Conservation (phyloP, 2,329 filamentous ascomycete genomes). For the Chaetomiaceae sp. region DNA sequence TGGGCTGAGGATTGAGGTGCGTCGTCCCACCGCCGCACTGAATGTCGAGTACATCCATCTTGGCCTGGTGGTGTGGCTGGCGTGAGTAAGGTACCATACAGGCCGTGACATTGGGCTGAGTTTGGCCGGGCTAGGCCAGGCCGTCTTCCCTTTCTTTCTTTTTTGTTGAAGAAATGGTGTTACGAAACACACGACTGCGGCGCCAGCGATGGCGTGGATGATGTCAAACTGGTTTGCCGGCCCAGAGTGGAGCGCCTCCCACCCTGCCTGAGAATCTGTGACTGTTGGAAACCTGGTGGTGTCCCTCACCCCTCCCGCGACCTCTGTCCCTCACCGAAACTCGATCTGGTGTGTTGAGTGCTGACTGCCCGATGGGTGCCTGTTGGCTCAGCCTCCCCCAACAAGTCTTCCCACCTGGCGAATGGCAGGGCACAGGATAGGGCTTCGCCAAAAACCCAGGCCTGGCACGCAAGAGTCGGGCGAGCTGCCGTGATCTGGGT, state of each 20-base stretch:
- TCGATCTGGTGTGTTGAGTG: not conserved
- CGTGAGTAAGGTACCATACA: no score
- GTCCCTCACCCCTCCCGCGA: not conserved
- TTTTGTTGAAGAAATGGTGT: no score
- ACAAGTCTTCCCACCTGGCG: constrained; percentile 6
- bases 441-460: not conserved
- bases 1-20: not conserved
- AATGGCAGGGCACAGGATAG: constrained; percentile 13
- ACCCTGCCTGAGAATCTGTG: not conserved
- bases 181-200: constrained; percentile 14
- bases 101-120: not conserved
- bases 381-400: constrained; percentile 19
- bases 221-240: constrained; percentile 13
- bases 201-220: constrained; percentile 18
- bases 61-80: not conserved
- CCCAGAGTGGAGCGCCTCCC: not conserved
- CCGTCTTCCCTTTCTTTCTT: not conserved
- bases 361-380: constrained; percentile 13
- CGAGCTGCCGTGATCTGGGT: not conserved
- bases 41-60: not conserved
- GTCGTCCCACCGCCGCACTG: not conserved
- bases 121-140: not conserved
- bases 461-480: constrained; percentile 1
- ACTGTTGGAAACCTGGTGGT: constrained; percentile 3
- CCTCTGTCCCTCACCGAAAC: constrained; percentile 8